Base-by-base conservation (phyloP, 148 eudicot species). In the Rhododendron henanense region DNA sequence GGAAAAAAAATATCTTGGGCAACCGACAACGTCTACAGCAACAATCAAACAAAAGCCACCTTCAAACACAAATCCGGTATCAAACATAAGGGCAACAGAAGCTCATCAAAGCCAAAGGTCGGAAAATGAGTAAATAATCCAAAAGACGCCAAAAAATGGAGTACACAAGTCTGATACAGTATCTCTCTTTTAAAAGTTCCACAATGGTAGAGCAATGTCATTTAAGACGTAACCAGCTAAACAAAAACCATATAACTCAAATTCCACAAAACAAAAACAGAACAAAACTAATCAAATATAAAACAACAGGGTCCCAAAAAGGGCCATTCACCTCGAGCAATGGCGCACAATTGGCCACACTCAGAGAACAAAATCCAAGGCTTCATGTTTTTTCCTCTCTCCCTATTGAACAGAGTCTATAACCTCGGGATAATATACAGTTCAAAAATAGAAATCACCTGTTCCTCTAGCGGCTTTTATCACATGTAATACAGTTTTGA, bases 381-480 rank as follows among this genome's bases (percentile, higher is more conserved):
- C 85, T 84, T 86, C 86, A 89, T 87, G 90, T 69, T 79, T 21
- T 85, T n/a, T 65, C 33, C 78, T 79, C 82, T 87, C 84, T 85
- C 84, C 78, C 67, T 89, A 90, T 79, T 88, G 90, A 83, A 87
- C 84, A 84, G 89, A 88, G 79, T 51, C 84, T 88, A 88, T 87
- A 83, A 91, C 87, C 90, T 88, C 90, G 44, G 85, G 83, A 89
- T 87, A 93, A 89, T 93, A 91, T 90, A 94, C 96, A 91, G 88
- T 89, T 89, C 81, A 75, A 75, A 45, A 86, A 61, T 25, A 84
- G 84, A 88, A 86, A 81, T 71, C 85, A 87, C 85, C 84, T 81
- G 85, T 85, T 87, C 75, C 88, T 86, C 86, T 78, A 88, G 84
- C 79, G 77, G 89, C 90, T 79, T 50, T 85, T 80, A 85, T 83